Conservation (phyloP, 768 basidiomycete species). For the Collybia sp. region DNA sequence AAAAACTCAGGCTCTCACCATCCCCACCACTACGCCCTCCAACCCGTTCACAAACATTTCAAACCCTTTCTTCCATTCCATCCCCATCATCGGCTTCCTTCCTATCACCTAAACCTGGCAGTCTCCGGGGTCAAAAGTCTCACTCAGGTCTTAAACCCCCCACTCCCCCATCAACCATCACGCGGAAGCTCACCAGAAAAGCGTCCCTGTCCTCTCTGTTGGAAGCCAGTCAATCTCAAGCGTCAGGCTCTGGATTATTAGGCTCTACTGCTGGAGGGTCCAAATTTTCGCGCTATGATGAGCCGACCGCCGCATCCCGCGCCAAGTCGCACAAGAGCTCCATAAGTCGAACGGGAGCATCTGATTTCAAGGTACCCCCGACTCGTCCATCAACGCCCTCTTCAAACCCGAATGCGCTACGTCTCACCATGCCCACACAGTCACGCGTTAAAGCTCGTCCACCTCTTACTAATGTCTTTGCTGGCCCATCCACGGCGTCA, state of each 20-base stretch:
- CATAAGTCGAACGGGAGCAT: slow-evolving; percentile 49
- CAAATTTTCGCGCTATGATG: slow-evolving; percentile 60
- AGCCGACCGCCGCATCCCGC: slow-evolving; percentile 77
- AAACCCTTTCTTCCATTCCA: slow-evolving; percentile 47
- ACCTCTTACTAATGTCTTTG: slow-evolving; percentile 74
- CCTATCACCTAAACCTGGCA: slow-evolving; percentile 64
- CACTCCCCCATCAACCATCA: slow-evolving; percentile 52
- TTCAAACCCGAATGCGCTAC: slow-evolving; percentile 68
- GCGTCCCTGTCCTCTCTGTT: slow-evolving; percentile 75
- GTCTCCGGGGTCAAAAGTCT: slow-evolving; percentile 80
- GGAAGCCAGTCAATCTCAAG: slow-evolving; percentile 54
- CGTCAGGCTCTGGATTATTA: slow-evolving; percentile 47
- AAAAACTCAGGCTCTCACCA: slow-evolving; percentile 63
- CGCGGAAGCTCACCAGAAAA: slow-evolving; percentile 66
- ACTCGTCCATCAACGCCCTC: slow-evolving; percentile 78
- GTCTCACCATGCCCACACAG: slow-evolving; percentile 86
- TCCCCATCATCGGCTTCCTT: slow-evolving; percentile 48
- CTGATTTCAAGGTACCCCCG: slow-evolving; percentile 68
- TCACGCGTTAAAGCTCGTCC: slow-evolving; percentile 72
- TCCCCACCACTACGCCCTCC: slow-evolving; percentile 61
- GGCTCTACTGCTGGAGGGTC: slow-evolving; percentile 27
- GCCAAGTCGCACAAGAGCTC: slow-evolving; percentile 70
- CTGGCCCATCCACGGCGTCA: slow-evolving; percentile 31
- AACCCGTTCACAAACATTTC: slow-evolving; percentile 56
- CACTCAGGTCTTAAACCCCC: slow-evolving; percentile 78